Conservation (phyloP, 768 basidiomycete species). For the Suillus spraguei region DNA sequence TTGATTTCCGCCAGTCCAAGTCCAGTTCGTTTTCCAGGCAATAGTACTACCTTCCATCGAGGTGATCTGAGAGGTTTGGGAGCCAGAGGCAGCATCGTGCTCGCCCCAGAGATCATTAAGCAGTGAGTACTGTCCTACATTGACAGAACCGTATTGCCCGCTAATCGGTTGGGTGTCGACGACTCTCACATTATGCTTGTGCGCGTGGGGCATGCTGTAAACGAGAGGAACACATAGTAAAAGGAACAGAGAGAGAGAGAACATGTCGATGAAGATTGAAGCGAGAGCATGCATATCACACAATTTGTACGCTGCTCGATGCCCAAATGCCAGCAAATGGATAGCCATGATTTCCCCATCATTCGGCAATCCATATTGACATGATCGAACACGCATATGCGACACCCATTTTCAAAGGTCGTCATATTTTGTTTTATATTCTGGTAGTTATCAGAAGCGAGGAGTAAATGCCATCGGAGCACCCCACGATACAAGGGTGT, state of each 20-base stretch:
- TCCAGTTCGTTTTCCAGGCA: constrained; percentile 56
- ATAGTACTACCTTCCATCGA: constrained; percentile 45
- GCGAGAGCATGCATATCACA: not conserved
- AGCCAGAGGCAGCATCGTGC: constrained; percentile 46
- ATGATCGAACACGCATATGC: not conserved
- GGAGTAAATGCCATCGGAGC: not conserved
- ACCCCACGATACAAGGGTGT: not conserved
- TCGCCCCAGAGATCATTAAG: constrained; percentile 51
- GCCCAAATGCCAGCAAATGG: not conserved
- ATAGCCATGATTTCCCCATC: not conserved
- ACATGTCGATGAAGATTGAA: constrained; percentile 1
- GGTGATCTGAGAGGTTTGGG: constrained; percentile 51
- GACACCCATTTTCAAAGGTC: not conserved
- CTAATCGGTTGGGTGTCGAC: constrained; percentile 35
- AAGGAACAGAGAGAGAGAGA: constrained; percentile 12
- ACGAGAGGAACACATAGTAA: constrained; percentile 25
- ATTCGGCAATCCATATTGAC: not conserved
- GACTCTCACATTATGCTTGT: not conserved
- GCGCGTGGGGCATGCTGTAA: constrained; percentile 11
- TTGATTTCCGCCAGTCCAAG: constrained; percentile 47
- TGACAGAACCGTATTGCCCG: constrained; percentile 56
- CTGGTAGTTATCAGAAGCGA: not conserved
- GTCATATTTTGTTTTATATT: not conserved
- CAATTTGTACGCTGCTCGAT: not conserved
- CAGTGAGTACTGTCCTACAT: constrained; percentile 51